Conservation (phyloP, 2,329 filamentous ascomycete species). For the Fusarium devonianum region DNA sequence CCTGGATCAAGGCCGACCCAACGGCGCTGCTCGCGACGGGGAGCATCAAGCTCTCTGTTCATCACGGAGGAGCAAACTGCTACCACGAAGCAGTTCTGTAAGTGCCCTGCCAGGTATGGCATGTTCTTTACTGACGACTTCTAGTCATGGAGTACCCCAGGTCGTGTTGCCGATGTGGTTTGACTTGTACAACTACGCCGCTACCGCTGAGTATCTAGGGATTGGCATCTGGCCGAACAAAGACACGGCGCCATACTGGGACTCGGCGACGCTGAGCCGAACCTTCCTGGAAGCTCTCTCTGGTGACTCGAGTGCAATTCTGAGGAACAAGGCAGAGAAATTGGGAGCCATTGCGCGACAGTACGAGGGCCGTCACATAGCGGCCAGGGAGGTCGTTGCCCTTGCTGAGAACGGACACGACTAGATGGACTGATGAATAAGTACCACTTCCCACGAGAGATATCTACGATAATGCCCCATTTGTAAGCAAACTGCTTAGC, state of each 20-base stretch:
- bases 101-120: conserved; percentile 1
- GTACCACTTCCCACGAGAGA: too few relatives aligned
- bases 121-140: background rate
- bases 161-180: conserved; percentile 56
- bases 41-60: conserved; percentile 24
- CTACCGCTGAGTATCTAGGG: conserved; percentile 50
- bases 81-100: conserved; percentile 31
- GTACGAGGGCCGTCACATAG: conserved; percentile 1
- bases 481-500: too few relatives aligned
- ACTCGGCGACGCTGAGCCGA: conserved; percentile 36
- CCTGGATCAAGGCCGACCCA: conserved; percentile 43
- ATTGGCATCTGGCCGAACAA: conserved; percentile 52
- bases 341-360: conserved; percentile 6
- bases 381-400: background rate
- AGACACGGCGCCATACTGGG: conserved; percentile 44
- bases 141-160: conserved; percentile 53
- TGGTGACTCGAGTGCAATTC: background rate
- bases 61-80: conserved; percentile 34
- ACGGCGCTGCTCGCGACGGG: conserved; percentile 45
- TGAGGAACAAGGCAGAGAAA: conserved; percentile 4
- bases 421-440: background rate
- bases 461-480: too few relatives aligned
- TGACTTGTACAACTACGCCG: conserved; percentile 55
- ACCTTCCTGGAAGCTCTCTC: conserved; percentile 34
- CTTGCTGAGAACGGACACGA: conserved; percentile 1